Evolutionary conservation across 345 rosid species (phyloP).

Genomic region (Sapria himalayana): DNA sequence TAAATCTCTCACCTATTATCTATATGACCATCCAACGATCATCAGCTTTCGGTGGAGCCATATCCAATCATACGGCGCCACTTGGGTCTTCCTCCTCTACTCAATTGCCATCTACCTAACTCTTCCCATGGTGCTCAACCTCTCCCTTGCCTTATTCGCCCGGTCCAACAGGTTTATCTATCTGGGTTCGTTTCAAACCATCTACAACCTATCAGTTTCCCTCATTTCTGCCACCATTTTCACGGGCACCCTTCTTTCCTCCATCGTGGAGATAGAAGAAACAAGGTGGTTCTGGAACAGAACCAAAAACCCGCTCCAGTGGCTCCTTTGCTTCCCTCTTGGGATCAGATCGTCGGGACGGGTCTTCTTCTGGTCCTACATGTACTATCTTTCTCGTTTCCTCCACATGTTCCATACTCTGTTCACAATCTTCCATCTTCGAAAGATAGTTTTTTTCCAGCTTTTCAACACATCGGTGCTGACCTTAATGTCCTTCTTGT

Average conservation of each 20-base stretch:
- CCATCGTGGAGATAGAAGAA: slow-evolving; percentile 66
- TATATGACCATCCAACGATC: slow-evolving; percentile 62
- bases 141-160: slow-evolving; percentile 21
- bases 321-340: slow-evolving; percentile 85
- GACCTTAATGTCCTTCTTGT: slow-evolving; percentile 48
- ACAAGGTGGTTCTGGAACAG: slow-evolving; percentile 80
- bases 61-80: slow-evolving; percentile 68
- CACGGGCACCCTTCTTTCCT: slow-evolving; percentile 61
- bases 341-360: slow-evolving; percentile 90
- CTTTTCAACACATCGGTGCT: slow-evolving; percentile 38
- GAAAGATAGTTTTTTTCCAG: slow-evolving; percentile 37
- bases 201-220: slow-evolving; percentile 56
- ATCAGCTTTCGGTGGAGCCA: slow-evolving; percentile 76
- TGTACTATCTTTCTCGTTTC: slow-evolving; percentile 59
- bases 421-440: slow-evolving; percentile 26
- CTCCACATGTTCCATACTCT: slow-evolving; percentile 60
- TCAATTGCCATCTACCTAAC: slow-evolving; percentile 38
- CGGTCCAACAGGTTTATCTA: slow-evolving; percentile 24
- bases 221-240: slow-evolving; percentile 41
- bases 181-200: slow-evolving; percentile 50
- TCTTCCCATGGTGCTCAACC: slow-evolving; percentile 29
- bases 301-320: slow-evolving; percentile 48
- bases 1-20: slow-evolving; percentile 34
- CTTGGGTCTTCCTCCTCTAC: slow-evolving; percentile 66
- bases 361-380: slow-evolving; percentile 91